Evolutionary conservation across 1,284 basidiomycete genomes (phyloP), one percentile per base, ranked within the genome.

Genomic region (Ustilago sp.): DNA sequence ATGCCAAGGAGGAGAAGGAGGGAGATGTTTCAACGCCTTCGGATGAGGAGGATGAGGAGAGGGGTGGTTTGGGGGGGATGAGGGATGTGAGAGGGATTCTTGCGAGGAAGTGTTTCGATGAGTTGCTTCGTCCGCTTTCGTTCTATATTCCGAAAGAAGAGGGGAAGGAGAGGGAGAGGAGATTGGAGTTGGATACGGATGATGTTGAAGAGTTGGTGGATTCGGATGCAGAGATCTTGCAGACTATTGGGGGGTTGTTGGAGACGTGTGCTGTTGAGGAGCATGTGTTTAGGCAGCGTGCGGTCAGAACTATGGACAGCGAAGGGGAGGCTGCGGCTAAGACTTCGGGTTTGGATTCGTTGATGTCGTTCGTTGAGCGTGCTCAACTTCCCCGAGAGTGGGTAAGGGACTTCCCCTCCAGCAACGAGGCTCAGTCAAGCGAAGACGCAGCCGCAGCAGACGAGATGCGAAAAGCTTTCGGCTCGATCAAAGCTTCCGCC

Each of bases 401-500:
- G 81, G 36, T 52, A 2, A 23, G 50, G 17, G 74, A 59, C 38
- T 59, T 59, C 9, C 34, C 31, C 48, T n/a, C 15, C 23, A 12
- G 31, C 23, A 17, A 38, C n/a, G 1, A 48, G 38, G 53, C 43
- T 28, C n/a, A 38, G 2, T 72, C 68, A 19, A 56, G 12, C 19
- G 61, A 65, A 50, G 70, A 79, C 45, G 59, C 54, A 15, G 62
- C 74, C 36, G 63, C 69, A 17, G 66, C 65, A 4, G 75, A 74
- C 23, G 84, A 87, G 41, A 91, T 90, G 86, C 89, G 91, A 80
- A 93, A 93, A 82, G 88, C 89, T 0, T 92, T 96, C 66, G 90
- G 91, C 67, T 89, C 91, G 34, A 93, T 92, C 86, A 98, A 96
- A 87, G 92, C 91, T 0, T 92, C 92, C 0, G 88, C 94, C 3